Conservation (phyloP, 805 yeast genomes). For the Saturnispora besseyi region DNA sequence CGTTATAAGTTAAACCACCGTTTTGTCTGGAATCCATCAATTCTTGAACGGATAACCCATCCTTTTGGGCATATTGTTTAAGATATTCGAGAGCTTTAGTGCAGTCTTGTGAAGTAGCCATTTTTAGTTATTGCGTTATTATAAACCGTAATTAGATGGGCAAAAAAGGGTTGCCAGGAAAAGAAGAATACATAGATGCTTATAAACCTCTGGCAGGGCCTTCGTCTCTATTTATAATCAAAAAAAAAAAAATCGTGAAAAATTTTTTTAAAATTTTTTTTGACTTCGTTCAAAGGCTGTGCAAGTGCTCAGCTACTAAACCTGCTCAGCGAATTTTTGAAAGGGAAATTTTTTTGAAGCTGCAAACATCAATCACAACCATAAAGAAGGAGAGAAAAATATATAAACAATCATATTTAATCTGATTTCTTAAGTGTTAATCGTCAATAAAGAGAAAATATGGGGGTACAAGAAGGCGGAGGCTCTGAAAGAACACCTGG, state of each 20-base stretch:
- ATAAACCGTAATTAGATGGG: constrained; percentile 6
- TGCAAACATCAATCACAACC: background rate
- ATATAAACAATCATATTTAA: too few species aligned
- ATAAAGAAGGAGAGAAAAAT: too few species aligned
- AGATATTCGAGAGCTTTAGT: constrained; percentile 63
- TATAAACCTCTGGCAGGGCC: background rate
- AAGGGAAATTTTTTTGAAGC: background rate
- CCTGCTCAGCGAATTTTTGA: background rate
- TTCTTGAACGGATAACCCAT: constrained; percentile 76
- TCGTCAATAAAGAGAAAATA: background rate
- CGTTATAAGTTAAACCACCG: constrained; percentile 98
- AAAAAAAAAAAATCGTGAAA: constrained; percentile 5
- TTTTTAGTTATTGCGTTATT: constrained; percentile 3
- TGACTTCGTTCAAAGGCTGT: background rate
- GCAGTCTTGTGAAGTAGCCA: constrained; percentile 27
- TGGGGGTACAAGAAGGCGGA: background rate
- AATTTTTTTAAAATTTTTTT: background rate
- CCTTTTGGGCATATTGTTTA: constrained; percentile 56
- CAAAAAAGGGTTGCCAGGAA: constrained; percentile 23
- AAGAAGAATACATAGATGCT: constrained; percentile 7
- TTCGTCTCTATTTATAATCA: constrained; percentile 5
- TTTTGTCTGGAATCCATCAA: constrained; percentile 83
- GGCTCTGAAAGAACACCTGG: background rate
- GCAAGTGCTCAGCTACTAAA: background rate
- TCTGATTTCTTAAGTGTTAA: background rate